These are phyloP conservation scores for Orbilia javanica DNA, from an alignment of 2,329 filamentous ascomycete species.

Conservation along the genomic window DNA sequence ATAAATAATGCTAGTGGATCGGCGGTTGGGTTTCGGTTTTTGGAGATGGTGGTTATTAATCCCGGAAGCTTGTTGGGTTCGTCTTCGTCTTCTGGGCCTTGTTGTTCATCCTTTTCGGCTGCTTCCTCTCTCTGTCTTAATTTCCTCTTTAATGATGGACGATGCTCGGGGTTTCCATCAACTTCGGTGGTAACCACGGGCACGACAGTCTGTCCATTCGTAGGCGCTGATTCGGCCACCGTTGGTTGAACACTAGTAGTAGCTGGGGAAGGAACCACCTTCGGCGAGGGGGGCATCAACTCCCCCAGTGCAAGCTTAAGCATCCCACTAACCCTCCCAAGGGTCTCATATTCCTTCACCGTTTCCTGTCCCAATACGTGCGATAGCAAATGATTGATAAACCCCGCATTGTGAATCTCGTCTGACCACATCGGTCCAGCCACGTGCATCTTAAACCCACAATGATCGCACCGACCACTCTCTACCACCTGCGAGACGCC, in stretches of 20 bases:
- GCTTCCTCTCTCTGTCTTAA: constrained; percentile 22
- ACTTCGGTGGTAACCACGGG: not conserved
- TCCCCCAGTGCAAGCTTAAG: constrained; percentile 89
- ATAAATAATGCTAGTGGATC: constrained; percentile 84
- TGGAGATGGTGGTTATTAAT: not conserved
- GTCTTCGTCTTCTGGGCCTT: constrained; percentile 6
- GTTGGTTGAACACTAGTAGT: not conserved
- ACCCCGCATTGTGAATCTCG: constrained; percentile 84
- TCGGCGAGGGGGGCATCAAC: constrained; percentile 48
- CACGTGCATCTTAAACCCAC: constrained; percentile 82
- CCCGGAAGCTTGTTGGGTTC: not conserved
- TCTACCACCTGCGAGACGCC: constrained; percentile 76
- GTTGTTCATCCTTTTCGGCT: not conserved
- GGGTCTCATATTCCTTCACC: constrained; percentile 80
- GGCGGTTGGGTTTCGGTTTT: constrained; percentile 38
- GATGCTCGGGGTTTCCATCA: not conserved
- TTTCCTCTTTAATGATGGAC: constrained; percentile 39
- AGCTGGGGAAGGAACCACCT: not conserved
- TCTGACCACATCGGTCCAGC: constrained; percentile 96
- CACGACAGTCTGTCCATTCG: not conserved
- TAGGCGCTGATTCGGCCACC: constrained; percentile 7
- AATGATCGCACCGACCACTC: constrained; percentile 80
- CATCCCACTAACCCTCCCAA: constrained; percentile 88
- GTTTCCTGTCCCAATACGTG: constrained; percentile 75
- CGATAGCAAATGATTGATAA: constrained; percentile 82